Evolutionary conservation across 2,329 filamentous ascomycete species (phyloP).

Genomic region (Penicillium brevicompactum): DNA sequence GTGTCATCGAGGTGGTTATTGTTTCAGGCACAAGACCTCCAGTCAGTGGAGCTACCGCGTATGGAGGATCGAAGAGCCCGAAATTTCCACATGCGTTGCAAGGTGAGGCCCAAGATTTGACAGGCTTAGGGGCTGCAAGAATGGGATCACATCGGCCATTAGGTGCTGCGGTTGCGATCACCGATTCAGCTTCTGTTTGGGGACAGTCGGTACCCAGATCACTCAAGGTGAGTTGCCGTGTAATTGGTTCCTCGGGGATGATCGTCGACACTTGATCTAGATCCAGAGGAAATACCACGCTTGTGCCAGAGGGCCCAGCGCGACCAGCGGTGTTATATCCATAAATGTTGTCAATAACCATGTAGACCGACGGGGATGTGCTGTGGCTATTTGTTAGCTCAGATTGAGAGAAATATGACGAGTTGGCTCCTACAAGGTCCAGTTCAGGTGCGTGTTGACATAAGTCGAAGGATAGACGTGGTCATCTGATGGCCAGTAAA

Average conservation of each 20-base stretch:
- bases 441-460: conserved; percentile 14
- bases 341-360: conserved; percentile 16
- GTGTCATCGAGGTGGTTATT: conserved; percentile 4
- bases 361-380: conserved; percentile 19
- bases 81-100: conserved; percentile 18
- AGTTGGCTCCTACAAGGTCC: conserved; percentile 11
- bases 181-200: conserved; percentile 13
- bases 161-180: conserved; percentile 11
- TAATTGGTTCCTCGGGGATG: conserved; percentile 7
- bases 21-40: conserved; percentile 14
- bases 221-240: conserved; percentile 15
- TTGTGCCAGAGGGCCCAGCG: conserved; percentile 17
- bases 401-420: not conserved
- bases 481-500: conserved; percentile 17
- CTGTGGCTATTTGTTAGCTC: not conserved
- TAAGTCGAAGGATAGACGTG: conserved; percentile 14
- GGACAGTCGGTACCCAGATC: conserved; percentile 18
- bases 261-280: conserved; percentile 18
- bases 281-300: conserved; percentile 15
- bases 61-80: conserved; percentile 18
- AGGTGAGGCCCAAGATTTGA: conserved; percentile 20
- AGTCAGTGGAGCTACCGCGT: conserved; percentile 14
- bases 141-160: conserved; percentile 17
- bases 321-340: conserved; percentile 17
- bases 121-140: conserved; percentile 14